Evolutionary conservation across 169 alveolate genomes (phyloP), one percentile per base, ranked within the genome.

Genomic region (Cryptosporidium andersoni): DNA sequence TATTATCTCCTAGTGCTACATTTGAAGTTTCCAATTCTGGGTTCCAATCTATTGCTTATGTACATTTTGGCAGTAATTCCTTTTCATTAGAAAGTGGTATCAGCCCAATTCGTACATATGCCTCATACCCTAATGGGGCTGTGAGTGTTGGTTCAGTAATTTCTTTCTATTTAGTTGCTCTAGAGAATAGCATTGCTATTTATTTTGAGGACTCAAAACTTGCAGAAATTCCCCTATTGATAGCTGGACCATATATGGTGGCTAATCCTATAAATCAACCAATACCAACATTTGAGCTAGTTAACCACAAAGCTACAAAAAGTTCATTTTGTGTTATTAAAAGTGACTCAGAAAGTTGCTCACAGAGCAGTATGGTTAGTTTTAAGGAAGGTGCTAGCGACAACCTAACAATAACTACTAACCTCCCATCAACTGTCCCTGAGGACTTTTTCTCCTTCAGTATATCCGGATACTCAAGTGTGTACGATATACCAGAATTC

Each of bases 121-220:
- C 64, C 4, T 53, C 60, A 11, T 74, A 74, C 45, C 43, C 40
- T 52, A 58, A 74, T 39, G 74, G 67, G 2, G 9, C 65, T 14
- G 47, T 34, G 5, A 58, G 43, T 42, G 60, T 68, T 39, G 85
- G 85, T 47, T 74, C 85, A 1, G 51, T 60, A 1, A 25, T 74
- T 60, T 74, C 85, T 43, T 74, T 74, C 34, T 66, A 74, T 58
- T 16, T 74, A 40, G 85, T 74, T 74, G 85, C 85, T 40, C 49
- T 56, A 47, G 67, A 58, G 3, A 74, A 62, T 14, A 58, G 74
- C 34, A 64, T 74, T 58, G 85, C 65, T 12, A 36, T 74, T 25
- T 74, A n/a, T 63, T 58, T 74, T 16, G 74, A 58, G 7, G 85
- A 68, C 4, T 36, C n/a, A 43, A 74, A 56, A 25, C 9, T 74